phyloP scores from a whole-genome alignment of 73 alveolate species.

The Diophrys sp. region DNA sequence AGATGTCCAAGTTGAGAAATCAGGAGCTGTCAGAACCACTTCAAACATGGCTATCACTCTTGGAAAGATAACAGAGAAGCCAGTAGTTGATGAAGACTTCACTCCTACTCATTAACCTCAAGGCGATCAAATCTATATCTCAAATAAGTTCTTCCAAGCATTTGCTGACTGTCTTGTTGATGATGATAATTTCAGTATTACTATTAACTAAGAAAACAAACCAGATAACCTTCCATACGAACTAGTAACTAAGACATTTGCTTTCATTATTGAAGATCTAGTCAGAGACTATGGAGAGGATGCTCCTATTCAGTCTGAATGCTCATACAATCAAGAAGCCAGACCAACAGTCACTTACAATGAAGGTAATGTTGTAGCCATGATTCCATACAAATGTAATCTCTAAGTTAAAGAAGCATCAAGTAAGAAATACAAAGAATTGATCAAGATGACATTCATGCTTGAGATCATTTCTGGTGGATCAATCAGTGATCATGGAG shows the following conservation, averaged over 20 bases:
- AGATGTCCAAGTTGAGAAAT: not conserved
- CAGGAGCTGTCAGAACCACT: not conserved
- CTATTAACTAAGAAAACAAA: not conserved
- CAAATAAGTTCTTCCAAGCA: not conserved
- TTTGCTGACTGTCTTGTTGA: not conserved
- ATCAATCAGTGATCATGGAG: not conserved
- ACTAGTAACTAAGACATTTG: not conserved
- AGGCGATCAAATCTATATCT: not conserved
- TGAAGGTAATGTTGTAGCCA: no score
- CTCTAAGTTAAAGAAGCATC: not conserved
- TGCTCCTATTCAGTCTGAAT: not conserved
- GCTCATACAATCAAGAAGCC: not conserved
- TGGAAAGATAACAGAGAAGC: not conserved
- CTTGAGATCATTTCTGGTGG: not conserved
- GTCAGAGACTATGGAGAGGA: not conserved
- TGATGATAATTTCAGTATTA: not conserved
- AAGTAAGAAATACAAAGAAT: not conserved
- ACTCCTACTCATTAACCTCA: not conserved
- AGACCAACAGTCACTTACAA: no score
- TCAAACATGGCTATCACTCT: not conserved
- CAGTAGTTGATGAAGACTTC: not conserved
- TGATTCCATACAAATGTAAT: not conserved
- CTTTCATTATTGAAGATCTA: not conserved
- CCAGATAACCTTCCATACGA: not conserved
- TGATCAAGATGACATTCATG: not conserved